These are phyloP conservation scores for Cephaloascus albidus DNA, from an alignment of 805 yeast species.

Conservation along the genomic window DNA sequence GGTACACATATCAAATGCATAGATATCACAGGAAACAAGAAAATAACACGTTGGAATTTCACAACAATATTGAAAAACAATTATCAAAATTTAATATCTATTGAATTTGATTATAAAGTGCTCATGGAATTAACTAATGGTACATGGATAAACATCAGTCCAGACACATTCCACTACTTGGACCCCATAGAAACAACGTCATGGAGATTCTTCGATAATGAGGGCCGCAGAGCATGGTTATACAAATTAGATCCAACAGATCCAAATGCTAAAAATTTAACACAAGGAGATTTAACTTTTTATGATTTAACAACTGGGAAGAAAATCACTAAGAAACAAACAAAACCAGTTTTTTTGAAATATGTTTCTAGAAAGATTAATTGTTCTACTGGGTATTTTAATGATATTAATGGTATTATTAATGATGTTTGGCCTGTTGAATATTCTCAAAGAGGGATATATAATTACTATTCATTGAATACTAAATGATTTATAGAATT, in stretches of 20 bases:
- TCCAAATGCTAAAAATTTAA: slow-evolving; percentile 11
- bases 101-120: slow-evolving; percentile 59
- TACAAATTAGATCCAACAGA: slow-evolving; percentile 32
- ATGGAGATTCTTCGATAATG: slow-evolving; percentile 48
- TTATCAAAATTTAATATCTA: slow-evolving; percentile 33
- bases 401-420: slow-evolving; percentile 22
- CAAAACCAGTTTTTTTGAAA: slow-evolving; percentile 39
- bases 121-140: slow-evolving; percentile 39
- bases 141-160: slow-evolving; percentile 17
- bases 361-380: slow-evolving; percentile 45
- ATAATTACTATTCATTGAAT: slow-evolving; percentile 48
- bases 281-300: slow-evolving; percentile 32
- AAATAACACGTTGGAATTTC: slow-evolving; percentile 48
- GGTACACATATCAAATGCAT: slow-evolving; percentile 37
- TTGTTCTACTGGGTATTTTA: slow-evolving; percentile 43
- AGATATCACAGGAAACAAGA: slow-evolving; percentile 58
- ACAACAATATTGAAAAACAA: slow-evolving; percentile 17
- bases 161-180: slow-evolving; percentile 11
- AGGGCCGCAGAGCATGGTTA: slow-evolving; percentile 80
- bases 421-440: slow-evolving; percentile 44
- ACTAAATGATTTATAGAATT: slow-evolving; percentile 28
- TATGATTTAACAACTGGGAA: slow-evolving; percentile 60
- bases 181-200: slow-evolving; percentile 17
- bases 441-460: slow-evolving; percentile 43
- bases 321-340: slow-evolving; percentile 36